Percentiles rank a stretch among this genome's conserved stretches.
phyloP scores from a whole-genome alignment of 2,329 filamentous ascomycete species.

The Apiospora saccharicola region DNA sequence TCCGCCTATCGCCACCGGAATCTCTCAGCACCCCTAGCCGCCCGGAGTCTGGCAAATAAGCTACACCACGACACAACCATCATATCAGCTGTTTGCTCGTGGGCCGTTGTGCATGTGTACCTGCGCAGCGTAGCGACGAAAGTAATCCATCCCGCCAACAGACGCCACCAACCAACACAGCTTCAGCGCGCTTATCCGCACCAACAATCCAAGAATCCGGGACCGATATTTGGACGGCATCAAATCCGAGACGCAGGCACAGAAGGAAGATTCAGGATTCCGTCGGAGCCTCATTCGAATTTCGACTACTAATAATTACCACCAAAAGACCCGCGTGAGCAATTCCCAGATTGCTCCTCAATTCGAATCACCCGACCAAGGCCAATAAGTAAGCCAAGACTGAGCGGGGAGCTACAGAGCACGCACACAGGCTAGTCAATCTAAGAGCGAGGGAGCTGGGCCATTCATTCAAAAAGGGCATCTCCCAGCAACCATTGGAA shows the following conservation, averaged over 20 bases:
- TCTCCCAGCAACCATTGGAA: background rate
- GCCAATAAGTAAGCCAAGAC: slow-evolving; percentile 6
- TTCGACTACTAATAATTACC: slow-evolving; percentile 8
- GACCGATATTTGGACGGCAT: slow-evolving; percentile 19
- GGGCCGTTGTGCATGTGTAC: slow-evolving; percentile 18
- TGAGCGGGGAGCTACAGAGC: slow-evolving; percentile 18
- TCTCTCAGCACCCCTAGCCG: slow-evolving; percentile 10
- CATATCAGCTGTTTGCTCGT: slow-evolving; percentile 7
- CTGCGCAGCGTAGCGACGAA: slow-evolving; percentile 15
- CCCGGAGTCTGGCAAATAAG: slow-evolving; percentile 9
- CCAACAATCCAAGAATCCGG: slow-evolving; percentile 25
- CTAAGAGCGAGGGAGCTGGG: background rate
- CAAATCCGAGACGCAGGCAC: slow-evolving; percentile 17
- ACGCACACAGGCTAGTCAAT: slow-evolving; percentile 18
- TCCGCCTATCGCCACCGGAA: background rate
- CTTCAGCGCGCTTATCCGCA: slow-evolving; percentile 25
- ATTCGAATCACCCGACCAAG: slow-evolving; percentile 14
- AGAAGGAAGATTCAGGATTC: background rate
- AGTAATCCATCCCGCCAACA: slow-evolving; percentile 11
- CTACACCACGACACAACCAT: slow-evolving; percentile 1
- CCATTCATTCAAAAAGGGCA: slow-evolving; percentile 18
- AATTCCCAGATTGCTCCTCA: background rate
- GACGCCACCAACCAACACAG: background rate
- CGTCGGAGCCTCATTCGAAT: background rate
- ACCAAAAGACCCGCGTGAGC: background rate